Base-by-base conservation (phyloP, 306 rosid species). In the Trifolium repens region DNA sequence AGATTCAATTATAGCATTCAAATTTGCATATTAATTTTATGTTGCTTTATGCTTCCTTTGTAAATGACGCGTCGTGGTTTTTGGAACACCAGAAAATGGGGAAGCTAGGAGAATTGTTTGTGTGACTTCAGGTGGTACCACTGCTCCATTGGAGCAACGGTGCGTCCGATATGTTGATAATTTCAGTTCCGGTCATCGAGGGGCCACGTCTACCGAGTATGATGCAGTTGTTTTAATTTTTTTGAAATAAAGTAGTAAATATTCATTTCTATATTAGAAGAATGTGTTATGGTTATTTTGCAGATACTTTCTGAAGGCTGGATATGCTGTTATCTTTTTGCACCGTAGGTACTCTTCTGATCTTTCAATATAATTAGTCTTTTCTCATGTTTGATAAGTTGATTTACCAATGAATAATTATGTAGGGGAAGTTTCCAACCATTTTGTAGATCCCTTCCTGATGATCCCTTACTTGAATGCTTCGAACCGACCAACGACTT, bases 111-210 rank as follows among this genome's bases (percentile, higher is more conserved):
- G 85, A 79, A 75, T 94, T 73, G 97, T 87, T 46, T 91, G 97
- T 78, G 96, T 94, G 74, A 89, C 99, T 40, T 92, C 99, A 2
- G 98, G 99, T 62, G 99, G 99, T 17, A 94, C 99, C 66, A 94
- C 99, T 0, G 97, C 96, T 66, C 99, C 99, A 43, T 80, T 94
- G 76, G 98, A 94, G 85, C 97, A 85, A 84, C 86, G 85, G 2
- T 91, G 97, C 61, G 98, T 94, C 67, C 94, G 97, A 52, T 89
- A 86, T 81, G 87, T 94, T 40, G 99, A 94, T 80, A 94, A 94
- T 76, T 94, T 94, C 85, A 94, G 99, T 88, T 94, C 99, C 4
- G 99, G 98, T 77, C 92, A 90, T 74, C 86, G 98, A 85, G 99
- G 99, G 54, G 97, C 99, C 49, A 84, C 99, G 30, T 94, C 99